A percentile compares a stretch with the other conserved stretches of the same genome.
These are phyloP conservation scores for Boletus coccyginus DNA, from an alignment of 768 basidiomycete genomes.

Conservation along the genomic window DNA sequence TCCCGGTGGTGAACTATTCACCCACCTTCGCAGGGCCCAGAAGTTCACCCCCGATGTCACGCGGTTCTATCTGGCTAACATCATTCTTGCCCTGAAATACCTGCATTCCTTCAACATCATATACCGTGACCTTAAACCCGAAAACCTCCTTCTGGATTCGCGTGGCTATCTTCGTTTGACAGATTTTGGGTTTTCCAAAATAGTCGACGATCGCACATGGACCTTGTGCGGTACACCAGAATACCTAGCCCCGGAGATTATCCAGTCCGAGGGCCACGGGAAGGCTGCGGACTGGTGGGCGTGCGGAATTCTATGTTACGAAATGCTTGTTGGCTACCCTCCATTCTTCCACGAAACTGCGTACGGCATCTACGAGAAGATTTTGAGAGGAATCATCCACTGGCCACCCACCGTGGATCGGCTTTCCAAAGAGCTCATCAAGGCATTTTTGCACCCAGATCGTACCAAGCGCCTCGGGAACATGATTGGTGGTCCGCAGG, in stretches of 20 bases:
- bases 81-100: conserved; percentile 92
- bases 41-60: conserved; percentile 97
- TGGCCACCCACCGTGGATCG: conserved; percentile 92
- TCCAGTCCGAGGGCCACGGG: conserved; percentile 95
- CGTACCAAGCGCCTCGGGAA: conserved; percentile 90
- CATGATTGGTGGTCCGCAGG: conserved; percentile 87
- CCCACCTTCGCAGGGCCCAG: conserved; percentile 89
- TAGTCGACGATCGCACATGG: conserved; percentile 97
- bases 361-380: conserved; percentile 98
- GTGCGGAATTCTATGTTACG: conserved; percentile 93
- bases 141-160: conserved; percentile 94
- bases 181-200: conserved; percentile 98
- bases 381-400: conserved; percentile 80
- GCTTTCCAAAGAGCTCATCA: conserved; percentile 85
- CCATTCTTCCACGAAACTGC: conserved; percentile 99
- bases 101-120: conserved; percentile 96
- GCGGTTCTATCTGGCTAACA: conserved; percentile 95
- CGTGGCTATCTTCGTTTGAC: conserved; percentile 93
- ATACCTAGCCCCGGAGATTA: conserved; percentile 98
- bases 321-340: conserved; percentile 98
- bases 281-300: conserved; percentile 99
- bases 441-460: conserved; percentile 87
- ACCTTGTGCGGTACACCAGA: conserved; percentile 96
- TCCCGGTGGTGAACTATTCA: conserved; percentile 97
- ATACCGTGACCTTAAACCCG: conserved; percentile 97